Base-by-base conservation (phyloP, 148 eudicot genomes). In the Diospyros kaki region DNA sequence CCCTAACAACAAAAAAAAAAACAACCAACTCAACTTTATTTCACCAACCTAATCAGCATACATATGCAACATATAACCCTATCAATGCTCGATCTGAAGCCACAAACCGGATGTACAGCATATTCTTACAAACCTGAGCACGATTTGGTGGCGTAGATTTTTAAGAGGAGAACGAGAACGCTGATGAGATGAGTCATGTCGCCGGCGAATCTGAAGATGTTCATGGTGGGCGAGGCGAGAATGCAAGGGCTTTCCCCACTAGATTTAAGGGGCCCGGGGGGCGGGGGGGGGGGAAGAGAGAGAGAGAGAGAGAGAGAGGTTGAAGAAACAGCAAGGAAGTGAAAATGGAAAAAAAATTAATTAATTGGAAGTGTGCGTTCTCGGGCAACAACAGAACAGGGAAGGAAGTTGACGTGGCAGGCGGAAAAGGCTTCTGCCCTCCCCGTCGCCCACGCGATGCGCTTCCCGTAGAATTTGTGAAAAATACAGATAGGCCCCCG, bases 111-210 rank as follows among this genome's bases (percentile, higher is more conserved):
- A 58, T 2, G 3, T 18, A 53, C 9, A 38, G 58, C 28, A 6
- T 18, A 46, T 68, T 10, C 43, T 4, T 72, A 17, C 48, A n/a
- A 50, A 84, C 97, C 97, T 77, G 97, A 88, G 55, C 97, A 92
- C 6, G 97, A 88, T 81, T 89, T 92, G 71, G 92, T 92, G 68
- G 97, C 90, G 72, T 92, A 88, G 51, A 92, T 89, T 84, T 92
- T 92, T 81, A 92, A 94, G 38, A 92, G 90, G 7, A 89, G 88
- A 50, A 92, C 92, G 10, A 92, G 72, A 64, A 92, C 78, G 66
- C 97, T 92, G 81, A 85, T 78, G 76, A 92, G 80, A 79, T 89
- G 97, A 44, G 92, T 88, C 90, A 92, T 83, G 62, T 92, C 97
- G 52, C 97, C 97, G 2, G 91, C 89, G 10, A 92, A 79, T 81